Percentiles rank a stretch among this genome's conserved stretches.
Conservation (phyloP, 1,284 basidiomycete species). For the Cerioporus squamosus region DNA sequence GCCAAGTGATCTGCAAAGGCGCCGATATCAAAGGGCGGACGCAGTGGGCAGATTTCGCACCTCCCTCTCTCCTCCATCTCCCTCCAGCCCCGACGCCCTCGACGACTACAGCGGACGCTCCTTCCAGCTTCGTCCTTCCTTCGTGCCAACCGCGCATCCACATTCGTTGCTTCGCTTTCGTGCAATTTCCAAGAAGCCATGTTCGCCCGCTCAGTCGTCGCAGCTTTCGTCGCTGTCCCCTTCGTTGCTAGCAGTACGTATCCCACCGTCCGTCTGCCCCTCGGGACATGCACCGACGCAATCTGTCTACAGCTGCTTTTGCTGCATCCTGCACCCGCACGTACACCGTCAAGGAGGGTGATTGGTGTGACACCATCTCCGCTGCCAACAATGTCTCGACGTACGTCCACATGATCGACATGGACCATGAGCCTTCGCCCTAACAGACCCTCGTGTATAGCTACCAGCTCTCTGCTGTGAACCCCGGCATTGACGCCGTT, state of each 20-base stretch:
- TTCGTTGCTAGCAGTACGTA: conserved; percentile 48
- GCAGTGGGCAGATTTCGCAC: background rate
- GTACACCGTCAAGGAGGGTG: conserved; percentile 63
- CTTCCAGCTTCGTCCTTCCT: conserved; percentile 24
- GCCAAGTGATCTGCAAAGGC: conserved; percentile 9
- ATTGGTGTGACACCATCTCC: conserved; percentile 74
- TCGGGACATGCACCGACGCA: conserved; percentile 6
- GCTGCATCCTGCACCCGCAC: conserved; percentile 58
- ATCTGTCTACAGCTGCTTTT: conserved; percentile 37
- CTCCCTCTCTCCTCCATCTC: conserved; percentile 2
- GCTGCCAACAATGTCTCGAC: conserved; percentile 68
- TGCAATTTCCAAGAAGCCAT: conserved; percentile 38
- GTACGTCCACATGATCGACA: conserved; percentile 39
- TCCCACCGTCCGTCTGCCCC: background rate
- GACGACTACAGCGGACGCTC: conserved; percentile 21
- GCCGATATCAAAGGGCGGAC: conserved; percentile 18
- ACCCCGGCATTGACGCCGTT: conserved; percentile 50
- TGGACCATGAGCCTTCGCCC: background rate
- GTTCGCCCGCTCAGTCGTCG: conserved; percentile 47
- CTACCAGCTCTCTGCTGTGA: conserved; percentile 72
- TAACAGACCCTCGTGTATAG: conserved; percentile 39
- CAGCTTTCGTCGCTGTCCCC: conserved; percentile 46
- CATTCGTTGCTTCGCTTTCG: conserved; percentile 27
- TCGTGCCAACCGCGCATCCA: conserved; percentile 24
- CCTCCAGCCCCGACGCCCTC: conserved; percentile 17